Percentiles rank a stretch among this genome's conserved stretches.
These are phyloP conservation scores for Trichoderma harzianum DNA, from an alignment of 2,329 filamentous ascomycete genomes.

Conservation along the genomic window DNA sequence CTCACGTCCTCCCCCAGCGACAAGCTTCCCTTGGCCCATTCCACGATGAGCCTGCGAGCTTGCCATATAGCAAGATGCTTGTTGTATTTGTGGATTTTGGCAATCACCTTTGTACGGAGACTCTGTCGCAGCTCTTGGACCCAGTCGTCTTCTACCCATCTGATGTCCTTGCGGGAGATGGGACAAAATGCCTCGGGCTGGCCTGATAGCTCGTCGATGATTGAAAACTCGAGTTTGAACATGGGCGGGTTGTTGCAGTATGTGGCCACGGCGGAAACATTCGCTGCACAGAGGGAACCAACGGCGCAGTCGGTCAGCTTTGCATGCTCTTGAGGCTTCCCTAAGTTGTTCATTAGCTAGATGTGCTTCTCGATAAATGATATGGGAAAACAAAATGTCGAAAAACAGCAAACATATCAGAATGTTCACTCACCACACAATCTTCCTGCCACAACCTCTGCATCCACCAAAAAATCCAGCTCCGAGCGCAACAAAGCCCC, in stretches of 20 bases:
- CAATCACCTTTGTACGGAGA: slow-evolving; percentile 25
- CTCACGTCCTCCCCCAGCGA: slow-evolving; percentile 23
- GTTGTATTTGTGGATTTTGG: slow-evolving; percentile 30
- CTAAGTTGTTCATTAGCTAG: not conserved
- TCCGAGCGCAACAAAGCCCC: slow-evolving; percentile 22
- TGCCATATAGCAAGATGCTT: slow-evolving; percentile 34
- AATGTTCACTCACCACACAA: slow-evolving; percentile 28
- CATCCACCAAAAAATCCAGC: slow-evolving; percentile 31
- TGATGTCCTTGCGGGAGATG: slow-evolving; percentile 28
- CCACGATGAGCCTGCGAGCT: slow-evolving; percentile 23
- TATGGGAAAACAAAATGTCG: not conserved
- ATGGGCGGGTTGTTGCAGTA: slow-evolving; percentile 29
- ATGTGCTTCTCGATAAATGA: not conserved
- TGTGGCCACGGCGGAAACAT: slow-evolving; percentile 27
- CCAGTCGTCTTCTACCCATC: slow-evolving; percentile 27
- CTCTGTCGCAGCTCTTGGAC: slow-evolving; percentile 19
- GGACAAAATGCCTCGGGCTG: slow-evolving; percentile 26
- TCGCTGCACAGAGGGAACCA: slow-evolving; percentile 20
- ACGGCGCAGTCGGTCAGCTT: slow-evolving; percentile 21
- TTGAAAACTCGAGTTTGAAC: slow-evolving; percentile 29
- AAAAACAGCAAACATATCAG: not conserved
- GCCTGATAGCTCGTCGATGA: slow-evolving; percentile 23
- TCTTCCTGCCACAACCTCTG: slow-evolving; percentile 26
- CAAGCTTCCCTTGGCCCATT: slow-evolving; percentile 28
- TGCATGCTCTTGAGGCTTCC: slow-evolving; percentile 5